These are phyloP conservation scores for Telfairia occidentalis DNA, from an alignment of 331 rosid genomes.

Conservation along the genomic window DNA sequence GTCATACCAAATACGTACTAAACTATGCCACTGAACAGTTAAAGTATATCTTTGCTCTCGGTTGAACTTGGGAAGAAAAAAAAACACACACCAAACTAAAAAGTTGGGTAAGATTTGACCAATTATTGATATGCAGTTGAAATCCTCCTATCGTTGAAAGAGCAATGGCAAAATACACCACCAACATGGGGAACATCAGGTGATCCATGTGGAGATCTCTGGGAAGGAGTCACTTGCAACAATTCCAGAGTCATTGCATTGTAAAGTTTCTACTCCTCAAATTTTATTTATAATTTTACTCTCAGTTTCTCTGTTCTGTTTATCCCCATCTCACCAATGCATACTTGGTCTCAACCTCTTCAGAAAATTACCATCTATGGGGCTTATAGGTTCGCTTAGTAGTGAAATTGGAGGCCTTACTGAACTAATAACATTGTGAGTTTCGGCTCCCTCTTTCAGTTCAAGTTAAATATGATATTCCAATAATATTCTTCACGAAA, in stretches of 20 bases:
- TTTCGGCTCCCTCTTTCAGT: not conserved
- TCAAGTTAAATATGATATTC: not conserved
- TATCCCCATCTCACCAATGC: not conserved
- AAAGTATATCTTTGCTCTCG: too few species aligned
- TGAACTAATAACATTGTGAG: constrained; percentile 67
- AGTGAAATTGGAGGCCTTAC: constrained; percentile 62
- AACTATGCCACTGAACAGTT: too few species aligned
- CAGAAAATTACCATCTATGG: constrained; percentile 59
- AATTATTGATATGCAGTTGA: constrained; percentile 30
- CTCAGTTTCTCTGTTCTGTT: not conserved
- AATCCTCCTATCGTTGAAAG: constrained; percentile 40
- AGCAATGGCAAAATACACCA: constrained; percentile 50
- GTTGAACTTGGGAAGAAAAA: too few species aligned
- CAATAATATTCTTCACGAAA: too few species aligned
- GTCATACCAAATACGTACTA: too few species aligned
- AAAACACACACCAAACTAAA: too few species aligned
- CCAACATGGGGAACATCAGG: constrained; percentile 52
- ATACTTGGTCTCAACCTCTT: not conserved
- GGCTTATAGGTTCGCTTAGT: constrained; percentile 41
- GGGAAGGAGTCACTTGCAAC: constrained; percentile 88
- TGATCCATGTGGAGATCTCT: constrained; percentile 62
- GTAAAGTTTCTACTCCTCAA: constrained; percentile 23
- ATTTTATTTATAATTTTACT: not conserved
- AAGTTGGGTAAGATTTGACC: not conserved
- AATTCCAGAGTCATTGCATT: constrained; percentile 53